Conservation (phyloP, 2,329 filamentous ascomycete genomes). For the Colletotrichum eremochloae region DNA sequence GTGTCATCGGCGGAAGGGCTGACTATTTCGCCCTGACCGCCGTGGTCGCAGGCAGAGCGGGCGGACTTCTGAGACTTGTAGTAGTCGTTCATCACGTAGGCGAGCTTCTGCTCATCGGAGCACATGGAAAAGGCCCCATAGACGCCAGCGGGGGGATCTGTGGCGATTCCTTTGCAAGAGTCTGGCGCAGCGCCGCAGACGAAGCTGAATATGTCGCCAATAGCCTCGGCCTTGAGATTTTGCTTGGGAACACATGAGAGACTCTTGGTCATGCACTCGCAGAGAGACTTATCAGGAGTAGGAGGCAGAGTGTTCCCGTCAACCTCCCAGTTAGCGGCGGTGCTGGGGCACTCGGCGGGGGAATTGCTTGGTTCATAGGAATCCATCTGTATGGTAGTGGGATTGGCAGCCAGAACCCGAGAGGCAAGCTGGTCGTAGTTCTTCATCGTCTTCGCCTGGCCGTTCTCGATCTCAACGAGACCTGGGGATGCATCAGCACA, state of each 20-base stretch:
- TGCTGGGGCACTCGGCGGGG: slow-evolving; percentile 77
- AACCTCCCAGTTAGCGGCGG: slow-evolving; percentile 76
- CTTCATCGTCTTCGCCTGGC: slow-evolving; percentile 73
- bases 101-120: slow-evolving; percentile 76
- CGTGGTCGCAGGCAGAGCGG: slow-evolving; percentile 76
- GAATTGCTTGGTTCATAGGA: slow-evolving; percentile 81
- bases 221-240: slow-evolving; percentile 68
- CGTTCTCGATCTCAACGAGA: slow-evolving; percentile 71
- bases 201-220: slow-evolving; percentile 78
- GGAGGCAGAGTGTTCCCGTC: slow-evolving; percentile 79
- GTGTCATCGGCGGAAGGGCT: slow-evolving; percentile 59
- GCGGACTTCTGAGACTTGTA: slow-evolving; percentile 69
- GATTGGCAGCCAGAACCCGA: slow-evolving; percentile 76
- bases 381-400: slow-evolving; percentile 73
- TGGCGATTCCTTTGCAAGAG: slow-evolving; percentile 76
- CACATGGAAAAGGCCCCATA: slow-evolving; percentile 88
- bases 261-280: slow-evolving; percentile 85
- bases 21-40: slow-evolving; percentile 72
- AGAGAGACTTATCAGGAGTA: slow-evolving; percentile 81
- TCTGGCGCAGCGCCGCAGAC: slow-evolving; percentile 72
- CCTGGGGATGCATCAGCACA: neutral
- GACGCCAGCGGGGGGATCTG: slow-evolving; percentile 74
- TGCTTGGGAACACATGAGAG: slow-evolving; percentile 77
- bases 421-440: slow-evolving; percentile 82
- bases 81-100: slow-evolving; percentile 81